Base-by-base conservation (phyloP, 192 early-diverging fungal species). In the Lunasporangiospora selenospora region DNA sequence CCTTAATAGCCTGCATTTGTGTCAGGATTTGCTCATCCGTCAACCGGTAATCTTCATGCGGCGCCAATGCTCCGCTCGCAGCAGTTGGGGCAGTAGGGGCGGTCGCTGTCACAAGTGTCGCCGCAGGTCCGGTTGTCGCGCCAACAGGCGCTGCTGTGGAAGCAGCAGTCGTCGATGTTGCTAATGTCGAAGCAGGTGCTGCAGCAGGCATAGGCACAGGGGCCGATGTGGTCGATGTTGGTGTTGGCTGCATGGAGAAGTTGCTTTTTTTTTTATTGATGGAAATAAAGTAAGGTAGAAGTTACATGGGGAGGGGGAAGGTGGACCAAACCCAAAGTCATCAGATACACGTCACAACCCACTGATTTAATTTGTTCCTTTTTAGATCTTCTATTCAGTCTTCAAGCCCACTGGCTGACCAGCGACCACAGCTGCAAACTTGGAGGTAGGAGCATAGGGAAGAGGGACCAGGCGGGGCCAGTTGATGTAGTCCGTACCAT, bases 1-100 rank as follows among this genome's bases (percentile, higher is more conserved):
- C 84, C 45, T 80, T 85, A 33, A 87, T 82, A 45, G 64, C 70
- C 47, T 83, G 80, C 46, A 69, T 76, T 53, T 62, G 75, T 12
- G 53, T 71, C 67, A 71, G 30, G 40, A 71, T 71, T 48, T 71
- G 67, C 54, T 71, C 67, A 40, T 71, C 67, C 12, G 67, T 62
- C 40, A 71, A 45, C 31, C n/a, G n/a, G n/a, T 71, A 59, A 23
- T 29, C 18, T 13, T 65, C 45, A 33, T 49, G 13, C 11, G 30
- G 29, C 15, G 24, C 19, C 40, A 33, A 12, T 53, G 52, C n/a
- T 53, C 23, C 16, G 36, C n/a, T 24, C 26, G 30, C 23, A 12
- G 13, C 40, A 9, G 8, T 43, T 6, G 16, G 8, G 10, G 47
- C 5, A 18, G 5, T 19, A 43, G 6, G 15, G 6, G 41, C 23